Percentiles rank a stretch among this genome's conserved stretches.
These are phyloP conservation scores for Coccomyxa sp. DNA, from an alignment of 139 green algal genomes.

Conservation along the genomic window DNA sequence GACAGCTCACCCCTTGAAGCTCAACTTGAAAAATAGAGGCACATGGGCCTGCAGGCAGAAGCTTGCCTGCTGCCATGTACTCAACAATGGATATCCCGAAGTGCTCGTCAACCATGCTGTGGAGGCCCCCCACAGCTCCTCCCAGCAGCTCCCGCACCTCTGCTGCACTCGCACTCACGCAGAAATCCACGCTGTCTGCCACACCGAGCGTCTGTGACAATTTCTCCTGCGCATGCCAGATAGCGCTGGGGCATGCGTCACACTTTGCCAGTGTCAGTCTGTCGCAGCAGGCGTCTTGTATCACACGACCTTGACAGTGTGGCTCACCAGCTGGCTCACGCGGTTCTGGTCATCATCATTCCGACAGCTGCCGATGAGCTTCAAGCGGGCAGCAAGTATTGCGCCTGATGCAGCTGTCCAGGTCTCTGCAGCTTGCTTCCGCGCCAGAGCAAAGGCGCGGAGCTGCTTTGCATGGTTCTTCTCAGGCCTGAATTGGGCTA, in stretches of 20 bases:
- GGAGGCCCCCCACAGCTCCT: constrained; percentile 81
- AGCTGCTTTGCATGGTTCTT: constrained; percentile 79
- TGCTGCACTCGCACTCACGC: constrained; percentile 63
- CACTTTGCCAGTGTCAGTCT: no score
- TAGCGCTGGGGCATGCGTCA: no score
- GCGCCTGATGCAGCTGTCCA: constrained; percentile 17
- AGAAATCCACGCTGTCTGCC: constrained; percentile 22
- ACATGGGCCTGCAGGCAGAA: no score
- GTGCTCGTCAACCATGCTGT: constrained; percentile 98
- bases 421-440: neutral
- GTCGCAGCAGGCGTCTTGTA: no score
- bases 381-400: constrained; percentile 57
- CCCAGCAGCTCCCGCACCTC: constrained; percentile 74
- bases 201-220: constrained; percentile 34
- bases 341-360: constrained; percentile 49
- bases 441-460: constrained; percentile 29
- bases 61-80: constrained; percentile 91
- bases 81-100: constrained; percentile 98
- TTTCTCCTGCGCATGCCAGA: constrained; percentile 1
- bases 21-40: no score
- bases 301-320: no score
- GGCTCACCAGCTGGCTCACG: constrained; percentile 42
- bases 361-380: constrained; percentile 72
- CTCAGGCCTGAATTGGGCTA: constrained; percentile 90
- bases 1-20: neutral